Base-by-base conservation (phyloP, 2,329 filamentous ascomycete genomes). In the Fusarium foetens region DNA sequence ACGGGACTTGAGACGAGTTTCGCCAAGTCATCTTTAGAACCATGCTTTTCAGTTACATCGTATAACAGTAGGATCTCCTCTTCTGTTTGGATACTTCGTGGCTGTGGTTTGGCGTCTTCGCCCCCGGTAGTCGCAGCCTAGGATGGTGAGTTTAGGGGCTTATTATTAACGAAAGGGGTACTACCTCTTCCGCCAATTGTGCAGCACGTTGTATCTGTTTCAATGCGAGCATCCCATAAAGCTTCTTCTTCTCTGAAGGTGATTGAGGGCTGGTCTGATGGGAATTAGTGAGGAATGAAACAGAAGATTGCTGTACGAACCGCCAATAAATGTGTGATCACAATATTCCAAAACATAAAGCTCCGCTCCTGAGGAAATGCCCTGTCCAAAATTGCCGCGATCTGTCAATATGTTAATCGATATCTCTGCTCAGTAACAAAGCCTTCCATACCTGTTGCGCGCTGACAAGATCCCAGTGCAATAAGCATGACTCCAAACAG, bases 271-370 rank as follows among this genome's bases (percentile, higher is more conserved):
- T 87, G 45, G 78, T 82, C 86, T 88, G 31, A 8, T 17, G 4
- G 8, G 29, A 33, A 49, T 76, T n/a, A 77, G 74, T 23, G 9
- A 13, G 16, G 33, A 21, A 6, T 12, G 10, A 12, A 39, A 51
- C 14, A 8, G 13, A 51, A 21, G 27, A 12, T 11, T 13, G 13
- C 14, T 21, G 13, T n/a, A 77, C 84, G 74, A 77, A 89, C 87
- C 59, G 88, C 85, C 59, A 89, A 82, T 36, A 89, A 74, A 66
- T 87, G 85, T 0, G 86, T 89, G 21, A 87, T 81, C 25, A 84
- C 80, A 70, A 89, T 88, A 68, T 86, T 89, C 83, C 84, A 87
- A 67, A 88, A 89, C 77, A 88, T 81, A 62, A 84, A 86, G 5
- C 80, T 79, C 35, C 84, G 81, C 27, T 89, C 86, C 33, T 82